phyloP scores from a whole-genome alignment of 148 eudicot species.

The Vaccinium macrocarpon region DNA sequence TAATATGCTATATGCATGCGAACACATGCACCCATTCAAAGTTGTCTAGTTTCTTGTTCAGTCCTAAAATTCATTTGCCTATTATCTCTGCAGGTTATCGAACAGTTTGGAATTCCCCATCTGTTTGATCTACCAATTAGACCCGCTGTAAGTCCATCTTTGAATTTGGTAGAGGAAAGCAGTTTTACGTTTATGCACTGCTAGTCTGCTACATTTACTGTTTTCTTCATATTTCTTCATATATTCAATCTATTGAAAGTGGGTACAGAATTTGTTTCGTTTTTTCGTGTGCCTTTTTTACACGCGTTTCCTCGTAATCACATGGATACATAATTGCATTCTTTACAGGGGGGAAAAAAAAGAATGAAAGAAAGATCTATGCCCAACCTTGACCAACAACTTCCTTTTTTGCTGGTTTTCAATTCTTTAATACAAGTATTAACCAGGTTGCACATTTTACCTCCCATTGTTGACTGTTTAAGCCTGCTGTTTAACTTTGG shows the following conservation, averaged over 20 bases:
- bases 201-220: neutral
- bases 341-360: neutral
- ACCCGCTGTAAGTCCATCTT: conserved; percentile 65
- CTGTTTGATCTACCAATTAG: conserved; percentile 93
- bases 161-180: neutral
- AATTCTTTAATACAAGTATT: neutral
- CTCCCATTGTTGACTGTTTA: neutral
- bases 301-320: neutral
- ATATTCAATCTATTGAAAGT: neutral
- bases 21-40: neutral
- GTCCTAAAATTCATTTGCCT: conserved; percentile 17
- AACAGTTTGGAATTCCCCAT: conserved; percentile 95
- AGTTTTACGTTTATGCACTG: neutral
- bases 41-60: neutral
- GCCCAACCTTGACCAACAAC: neutral
- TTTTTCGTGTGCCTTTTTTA: neutral
- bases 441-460: conserved; percentile 1
- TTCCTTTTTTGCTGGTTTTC: neutral
- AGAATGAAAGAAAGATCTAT: neutral
- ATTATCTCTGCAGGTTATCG: conserved; percentile 66
- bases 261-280: neutral
- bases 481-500: neutral
- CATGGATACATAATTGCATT: neutral
- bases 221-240: neutral
- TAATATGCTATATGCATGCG: neutral